Percentiles rank a stretch among this genome's conserved stretches.
Evolutionary conservation across 148 eudicot genomes (phyloP).

Genomic region (Pouteria glomerata): DNA sequence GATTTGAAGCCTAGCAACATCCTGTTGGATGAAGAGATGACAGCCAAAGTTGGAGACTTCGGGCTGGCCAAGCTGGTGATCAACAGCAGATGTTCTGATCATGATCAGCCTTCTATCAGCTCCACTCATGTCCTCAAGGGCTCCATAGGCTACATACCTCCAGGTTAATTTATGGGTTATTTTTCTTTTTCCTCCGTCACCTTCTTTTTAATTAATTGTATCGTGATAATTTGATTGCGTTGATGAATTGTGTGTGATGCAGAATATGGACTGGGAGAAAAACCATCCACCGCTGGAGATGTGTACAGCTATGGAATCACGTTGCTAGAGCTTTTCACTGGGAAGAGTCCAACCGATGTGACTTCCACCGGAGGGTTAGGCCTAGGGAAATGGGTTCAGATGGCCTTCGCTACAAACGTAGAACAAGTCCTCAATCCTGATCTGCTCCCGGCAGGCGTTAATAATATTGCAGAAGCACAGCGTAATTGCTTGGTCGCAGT

Average conservation of each 20-base stretch:
- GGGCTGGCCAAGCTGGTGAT: no score
- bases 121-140: constrained; percentile 48
- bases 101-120: constrained; percentile 29
- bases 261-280: constrained; percentile 51
- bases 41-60: no score
- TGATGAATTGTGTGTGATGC: constrained; percentile 3
- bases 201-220: neutral
- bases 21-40: no score
- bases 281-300: constrained; percentile 48
- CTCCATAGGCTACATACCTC: constrained; percentile 69
- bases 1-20: no score
- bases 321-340: constrained; percentile 48
- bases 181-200: neutral
- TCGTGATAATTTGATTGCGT: neutral
- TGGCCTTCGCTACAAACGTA: constrained; percentile 17
- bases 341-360: constrained; percentile 41
- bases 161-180: constrained; percentile 30
- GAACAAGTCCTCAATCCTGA: constrained; percentile 30
- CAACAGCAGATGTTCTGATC: constrained; percentile 10
- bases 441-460: constrained; percentile 7
- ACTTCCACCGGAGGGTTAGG: constrained; percentile 27
- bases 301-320: constrained; percentile 53
- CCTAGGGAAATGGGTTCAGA: constrained; percentile 38
- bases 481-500: constrained; percentile 15
- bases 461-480: neutral